Evolutionary conservation across 345 rosid genomes (phyloP).

Genomic region (Eucalyptus regnans): DNA sequence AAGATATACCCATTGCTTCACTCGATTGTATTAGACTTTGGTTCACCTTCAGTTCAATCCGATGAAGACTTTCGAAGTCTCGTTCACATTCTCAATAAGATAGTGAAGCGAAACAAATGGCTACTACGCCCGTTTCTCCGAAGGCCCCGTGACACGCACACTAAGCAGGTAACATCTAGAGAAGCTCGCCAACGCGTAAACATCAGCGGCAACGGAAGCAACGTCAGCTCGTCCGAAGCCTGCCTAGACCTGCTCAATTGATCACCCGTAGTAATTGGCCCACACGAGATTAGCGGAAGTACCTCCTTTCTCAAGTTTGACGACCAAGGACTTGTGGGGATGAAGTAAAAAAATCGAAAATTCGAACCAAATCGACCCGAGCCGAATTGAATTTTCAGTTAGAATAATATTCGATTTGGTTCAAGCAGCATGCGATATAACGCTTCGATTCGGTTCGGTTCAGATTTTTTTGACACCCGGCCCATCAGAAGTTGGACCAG

Average conservation of each 20-base stretch:
- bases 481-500: not conserved
- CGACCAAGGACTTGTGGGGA: not conserved
- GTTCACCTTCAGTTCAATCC: not conserved
- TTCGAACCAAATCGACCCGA: accelerated
- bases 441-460: accelerated
- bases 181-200: not conserved
- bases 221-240: not conserved
- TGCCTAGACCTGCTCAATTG: not conserved
- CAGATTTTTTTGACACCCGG: not conserved
- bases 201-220: not conserved
- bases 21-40: not conserved
- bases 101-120: not conserved
- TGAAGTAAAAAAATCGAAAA: no score
- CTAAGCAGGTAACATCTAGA: accelerated
- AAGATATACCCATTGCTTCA: not conserved
- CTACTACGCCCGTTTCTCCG: not conserved
- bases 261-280: not conserved
- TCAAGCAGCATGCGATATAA: no score
- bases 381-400: no score
- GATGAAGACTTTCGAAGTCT: not conserved
- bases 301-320: not conserved
- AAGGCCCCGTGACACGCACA: not conserved
- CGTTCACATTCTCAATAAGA: not conserved
- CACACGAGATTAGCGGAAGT: no score
- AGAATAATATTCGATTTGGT: no score